Conservation (phyloP, 768 basidiomycete species). For the Lactarius pseudohatsudake region DNA sequence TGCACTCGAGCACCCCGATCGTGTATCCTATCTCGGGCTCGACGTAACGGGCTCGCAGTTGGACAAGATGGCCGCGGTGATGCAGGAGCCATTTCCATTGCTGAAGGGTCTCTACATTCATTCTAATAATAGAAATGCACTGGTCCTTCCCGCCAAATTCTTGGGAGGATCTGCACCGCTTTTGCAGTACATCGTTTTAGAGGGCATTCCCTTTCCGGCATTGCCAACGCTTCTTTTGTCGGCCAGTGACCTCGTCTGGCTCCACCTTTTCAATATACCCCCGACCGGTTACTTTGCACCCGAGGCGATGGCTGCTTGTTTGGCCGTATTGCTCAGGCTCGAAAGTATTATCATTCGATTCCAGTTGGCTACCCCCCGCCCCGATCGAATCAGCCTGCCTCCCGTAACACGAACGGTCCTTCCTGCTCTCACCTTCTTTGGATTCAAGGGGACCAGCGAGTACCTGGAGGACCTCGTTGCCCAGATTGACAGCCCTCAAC, state of each 20-base stretch:
- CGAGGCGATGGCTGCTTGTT: neutral
- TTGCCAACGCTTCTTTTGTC: neutral
- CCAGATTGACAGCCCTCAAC: neutral
- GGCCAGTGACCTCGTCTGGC: neutral
- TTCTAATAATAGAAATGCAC: neutral
- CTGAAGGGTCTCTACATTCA: neutral
- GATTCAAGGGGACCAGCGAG: neutral
- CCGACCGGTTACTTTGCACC: neutral
- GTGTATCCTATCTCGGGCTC: neutral
- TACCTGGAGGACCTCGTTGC: neutral
- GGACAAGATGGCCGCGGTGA: neutral
- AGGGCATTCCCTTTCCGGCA: neutral
- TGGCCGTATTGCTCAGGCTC: neutral
- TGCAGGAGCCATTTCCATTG: neutral
- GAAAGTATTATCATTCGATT: neutral
- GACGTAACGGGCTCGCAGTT: neutral
- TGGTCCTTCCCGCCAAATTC: neutral
- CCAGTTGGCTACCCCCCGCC: neutral
- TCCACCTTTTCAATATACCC: neutral
- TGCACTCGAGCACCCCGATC: neutral
- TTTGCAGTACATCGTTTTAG: neutral
- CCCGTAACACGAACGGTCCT: neutral
- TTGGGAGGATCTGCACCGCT: neutral
- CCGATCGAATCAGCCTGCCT: neutral
- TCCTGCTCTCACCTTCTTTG: neutral